These are phyloP conservation scores for Entomortierella parvispora DNA, from an alignment of 192 early-diverging fungal genomes.

Conservation along the genomic window DNA sequence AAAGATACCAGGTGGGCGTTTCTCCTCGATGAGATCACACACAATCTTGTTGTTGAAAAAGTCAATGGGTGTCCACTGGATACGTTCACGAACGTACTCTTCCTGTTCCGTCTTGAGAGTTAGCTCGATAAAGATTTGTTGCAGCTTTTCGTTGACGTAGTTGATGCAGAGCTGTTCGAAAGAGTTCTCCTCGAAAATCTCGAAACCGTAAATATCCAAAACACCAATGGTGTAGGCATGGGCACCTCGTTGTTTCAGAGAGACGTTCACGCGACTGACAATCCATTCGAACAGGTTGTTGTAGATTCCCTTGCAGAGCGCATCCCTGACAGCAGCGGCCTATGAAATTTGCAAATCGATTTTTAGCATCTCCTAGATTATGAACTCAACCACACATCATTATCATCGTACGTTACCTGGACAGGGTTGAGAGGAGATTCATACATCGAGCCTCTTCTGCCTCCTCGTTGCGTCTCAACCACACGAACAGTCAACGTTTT, in stretches of 20 bases:
- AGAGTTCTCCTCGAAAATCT: constrained; percentile 94
- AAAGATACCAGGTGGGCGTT: constrained; percentile 92
- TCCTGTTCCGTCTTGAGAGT: constrained; percentile 99
- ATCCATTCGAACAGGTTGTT: constrained; percentile 99
- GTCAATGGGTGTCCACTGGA: constrained; percentile 98
- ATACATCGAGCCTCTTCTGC: constrained; percentile 78
- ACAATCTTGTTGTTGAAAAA: constrained; percentile 99
- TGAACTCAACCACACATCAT: background rate
- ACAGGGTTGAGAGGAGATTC: constrained; percentile 91
- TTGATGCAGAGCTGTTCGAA: constrained; percentile 99
- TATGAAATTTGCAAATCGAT: background rate
- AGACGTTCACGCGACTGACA: constrained; percentile 90
- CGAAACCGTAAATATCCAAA: constrained; percentile 99
- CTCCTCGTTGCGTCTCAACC: constrained; percentile 81
- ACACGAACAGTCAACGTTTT: constrained; percentile 72
- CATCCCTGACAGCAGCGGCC: constrained; percentile 90
- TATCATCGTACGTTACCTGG: constrained; percentile 58
- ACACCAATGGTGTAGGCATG: constrained; percentile 87
- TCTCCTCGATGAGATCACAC: constrained; percentile 98
- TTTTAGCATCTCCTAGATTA: background rate
- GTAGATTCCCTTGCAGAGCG: constrained; percentile 94
- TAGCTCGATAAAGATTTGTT: constrained; percentile 99
- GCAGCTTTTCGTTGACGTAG: constrained; percentile 97
- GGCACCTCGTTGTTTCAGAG: constrained; percentile 74
- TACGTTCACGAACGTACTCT: constrained; percentile 95